Evolutionary conservation across 2,329 filamentous ascomycete species (phyloP).

Genomic region (Aspergillus quadricinctus): DNA sequence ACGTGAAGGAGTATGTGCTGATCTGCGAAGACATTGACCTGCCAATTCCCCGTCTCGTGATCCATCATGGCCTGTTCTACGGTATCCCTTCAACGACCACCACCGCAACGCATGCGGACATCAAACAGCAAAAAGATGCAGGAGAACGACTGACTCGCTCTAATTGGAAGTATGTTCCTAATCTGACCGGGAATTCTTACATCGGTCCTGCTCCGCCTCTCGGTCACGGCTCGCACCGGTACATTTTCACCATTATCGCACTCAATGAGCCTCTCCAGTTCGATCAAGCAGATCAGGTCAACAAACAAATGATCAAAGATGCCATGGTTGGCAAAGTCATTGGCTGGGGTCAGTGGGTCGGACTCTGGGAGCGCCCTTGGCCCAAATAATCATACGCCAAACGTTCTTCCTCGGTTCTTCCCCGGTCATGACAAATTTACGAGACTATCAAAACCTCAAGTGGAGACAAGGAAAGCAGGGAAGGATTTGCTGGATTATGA

Average conservation of each 20-base stretch:
- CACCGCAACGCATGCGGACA: slow-evolving; percentile 12
- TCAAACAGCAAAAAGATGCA: slow-evolving; percentile 8
- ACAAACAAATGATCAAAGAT: slow-evolving; percentile 23
- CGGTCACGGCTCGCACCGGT: slow-evolving; percentile 31
- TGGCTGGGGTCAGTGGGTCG: slow-evolving; percentile 31
- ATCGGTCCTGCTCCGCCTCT: slow-evolving; percentile 23
- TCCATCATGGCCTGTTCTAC: slow-evolving; percentile 29
- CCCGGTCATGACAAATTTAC: slow-evolving; percentile 30
- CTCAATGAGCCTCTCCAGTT: slow-evolving; percentile 22
- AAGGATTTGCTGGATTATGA: not conserved
- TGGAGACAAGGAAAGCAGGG: not conserved
- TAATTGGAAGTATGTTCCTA: slow-evolving; percentile 28
- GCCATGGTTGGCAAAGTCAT: slow-evolving; percentile 27
- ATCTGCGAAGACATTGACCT: slow-evolving; percentile 29
- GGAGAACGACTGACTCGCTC: slow-evolving; percentile 17
- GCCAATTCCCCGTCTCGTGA: slow-evolving; percentile 22
- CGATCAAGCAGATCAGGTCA: slow-evolving; percentile 16
- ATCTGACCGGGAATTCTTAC: slow-evolving; percentile 20
- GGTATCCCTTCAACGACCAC: slow-evolving; percentile 22
- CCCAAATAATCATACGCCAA: slow-evolving; percentile 4
- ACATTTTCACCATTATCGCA: slow-evolving; percentile 29
- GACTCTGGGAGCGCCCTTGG: slow-evolving; percentile 25
- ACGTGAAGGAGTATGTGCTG: slow-evolving; percentile 24
- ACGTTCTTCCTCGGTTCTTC: slow-evolving; percentile 1
- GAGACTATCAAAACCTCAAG: not conserved